A percentile compares a stretch with the other conserved stretches of the same genome.
Evolutionary conservation across 192 early-diverging fungal species (phyloP).

Genomic region (Allomyces macrogynus): DNA sequence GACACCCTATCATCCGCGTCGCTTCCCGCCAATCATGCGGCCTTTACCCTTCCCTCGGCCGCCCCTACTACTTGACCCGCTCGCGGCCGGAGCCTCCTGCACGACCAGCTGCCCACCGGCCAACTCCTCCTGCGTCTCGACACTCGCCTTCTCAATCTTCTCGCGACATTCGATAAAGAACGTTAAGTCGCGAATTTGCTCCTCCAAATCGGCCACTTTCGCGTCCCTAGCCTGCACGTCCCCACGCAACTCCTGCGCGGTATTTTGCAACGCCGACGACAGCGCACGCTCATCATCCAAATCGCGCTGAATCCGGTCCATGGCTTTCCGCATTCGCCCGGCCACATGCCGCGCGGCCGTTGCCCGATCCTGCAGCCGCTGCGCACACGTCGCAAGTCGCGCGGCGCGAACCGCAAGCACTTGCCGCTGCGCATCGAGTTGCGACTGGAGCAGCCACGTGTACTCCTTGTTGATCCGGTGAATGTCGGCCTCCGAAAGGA

Average conservation of each 20-base stretch:
- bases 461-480: constrained; percentile 64
- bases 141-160: constrained; percentile 18
- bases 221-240: constrained; percentile 36
- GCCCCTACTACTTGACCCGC: too few species aligned
- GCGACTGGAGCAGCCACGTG: constrained; percentile 57
- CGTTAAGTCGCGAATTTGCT: constrained; percentile 82
- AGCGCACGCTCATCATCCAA: constrained; percentile 10
- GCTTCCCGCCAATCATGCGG: too few species aligned
- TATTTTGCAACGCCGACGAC: constrained; percentile 14
- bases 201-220: constrained; percentile 43
- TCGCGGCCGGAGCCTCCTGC: not conserved
- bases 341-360: constrained; percentile 2
- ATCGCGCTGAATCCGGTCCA: constrained; percentile 1
- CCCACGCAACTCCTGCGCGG: constrained; percentile 21
- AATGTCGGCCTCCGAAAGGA: constrained; percentile 42
- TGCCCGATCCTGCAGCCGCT: not conserved
- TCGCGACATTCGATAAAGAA: constrained; percentile 65
- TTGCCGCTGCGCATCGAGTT: constrained; percentile 67
- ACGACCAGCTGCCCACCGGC: not conserved
- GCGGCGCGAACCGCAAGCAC: constrained; percentile 60
- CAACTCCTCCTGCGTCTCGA: not conserved
- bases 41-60: too few species aligned
- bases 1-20: too few species aligned
- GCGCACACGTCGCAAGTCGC: constrained; percentile 18
- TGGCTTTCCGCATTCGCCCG: constrained; percentile 5